Base-by-base conservation (phyloP, 371 early-diverging fungal species). In the Catenaria anguillulae region DNA sequence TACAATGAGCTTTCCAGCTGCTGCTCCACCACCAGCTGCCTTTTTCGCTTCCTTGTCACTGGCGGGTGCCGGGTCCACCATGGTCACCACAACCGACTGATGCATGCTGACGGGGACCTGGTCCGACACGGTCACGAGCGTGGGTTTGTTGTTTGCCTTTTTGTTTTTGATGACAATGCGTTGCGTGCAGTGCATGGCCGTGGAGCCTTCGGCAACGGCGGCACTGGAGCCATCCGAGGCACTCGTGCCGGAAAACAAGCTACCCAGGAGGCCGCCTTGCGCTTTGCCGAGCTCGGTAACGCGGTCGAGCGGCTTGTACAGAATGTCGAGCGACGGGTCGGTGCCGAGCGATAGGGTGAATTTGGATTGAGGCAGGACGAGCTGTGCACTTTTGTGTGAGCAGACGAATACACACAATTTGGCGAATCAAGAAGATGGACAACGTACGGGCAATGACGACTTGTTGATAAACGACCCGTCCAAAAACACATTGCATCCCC, bases 401-500 rank as follows among this genome's bases (percentile, higher is more conserved):
- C 17, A 40, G 5, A 40, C 17, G 17, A 10, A 40, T 40, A 40
- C 17, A 40, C 17, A 40, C 17, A 40, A 10, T 40, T 40, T 40
- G 5, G 40, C 40, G 17, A 40, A 40, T 40, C 10, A 40, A 40
- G 40, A 40, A 40, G 17, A 40, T 10, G 5, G 17, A 40, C 5
- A 40, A 40, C 40, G 40, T 40, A 40, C 40, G 10, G 36, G n/a
- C 5, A 60, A 5, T 23, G 23, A 6, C 33, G 60, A 60, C 45
- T 60, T 60, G 60, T 12, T 21, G 26, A 60, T 33, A 31, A 43
- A 60, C 31, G 43, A 24, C 10, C 33, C 33, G 43, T 60, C 60
- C 21, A 60, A 31, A 31, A 60, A 60, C 31, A 60, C 45, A 23
- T 43, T 60, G 31, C 24, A 17, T n/a, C n/a, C n/a, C 29, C 26